Evolutionary conservation across 1,139 yeast genomes (phyloP).

Genomic region (Pichiaceae sp.): DNA sequence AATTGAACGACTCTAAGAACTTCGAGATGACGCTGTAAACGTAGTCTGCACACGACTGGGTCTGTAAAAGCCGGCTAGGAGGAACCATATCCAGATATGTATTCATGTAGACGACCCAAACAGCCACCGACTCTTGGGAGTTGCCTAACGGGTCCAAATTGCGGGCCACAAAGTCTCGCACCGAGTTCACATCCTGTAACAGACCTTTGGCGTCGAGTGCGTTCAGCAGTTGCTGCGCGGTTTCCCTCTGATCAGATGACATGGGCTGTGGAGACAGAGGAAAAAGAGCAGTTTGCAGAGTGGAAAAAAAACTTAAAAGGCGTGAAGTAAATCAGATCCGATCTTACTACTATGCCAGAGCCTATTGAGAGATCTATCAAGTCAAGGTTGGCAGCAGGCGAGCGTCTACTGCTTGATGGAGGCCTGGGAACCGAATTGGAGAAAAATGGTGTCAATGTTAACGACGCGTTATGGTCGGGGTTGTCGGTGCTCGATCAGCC

Average conservation of each 20-base stretch:
- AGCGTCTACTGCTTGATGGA: constrained; percentile 19
- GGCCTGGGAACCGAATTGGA: constrained; percentile 23
- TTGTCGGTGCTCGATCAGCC: constrained; percentile 42
- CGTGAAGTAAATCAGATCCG: too few species aligned
- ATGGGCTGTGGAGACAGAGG: too few species aligned
- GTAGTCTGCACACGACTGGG: constrained; percentile 1
- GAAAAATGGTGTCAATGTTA: constrained; percentile 19
- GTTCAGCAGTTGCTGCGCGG: background rate
- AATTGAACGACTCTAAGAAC: background rate
- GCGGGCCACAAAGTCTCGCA: background rate
- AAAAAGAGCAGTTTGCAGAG: too few species aligned
- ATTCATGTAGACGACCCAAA: constrained; percentile 1
- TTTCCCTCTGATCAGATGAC: background rate
- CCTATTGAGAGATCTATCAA: background rate
- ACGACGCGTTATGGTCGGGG: constrained; percentile 55
- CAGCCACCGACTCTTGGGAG: background rate
- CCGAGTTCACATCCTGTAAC: background rate
- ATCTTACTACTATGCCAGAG: background rate
- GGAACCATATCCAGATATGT: background rate
- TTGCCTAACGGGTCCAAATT: background rate
- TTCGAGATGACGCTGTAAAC: background rate
- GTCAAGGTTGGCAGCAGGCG: background rate
- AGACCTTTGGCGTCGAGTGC: background rate
- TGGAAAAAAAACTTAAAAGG: too few species aligned
- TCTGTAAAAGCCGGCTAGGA: background rate